These are phyloP conservation scores for Kluyveromyces aestuarii DNA, from an alignment of 805 yeast species.

Conservation along the genomic window DNA sequence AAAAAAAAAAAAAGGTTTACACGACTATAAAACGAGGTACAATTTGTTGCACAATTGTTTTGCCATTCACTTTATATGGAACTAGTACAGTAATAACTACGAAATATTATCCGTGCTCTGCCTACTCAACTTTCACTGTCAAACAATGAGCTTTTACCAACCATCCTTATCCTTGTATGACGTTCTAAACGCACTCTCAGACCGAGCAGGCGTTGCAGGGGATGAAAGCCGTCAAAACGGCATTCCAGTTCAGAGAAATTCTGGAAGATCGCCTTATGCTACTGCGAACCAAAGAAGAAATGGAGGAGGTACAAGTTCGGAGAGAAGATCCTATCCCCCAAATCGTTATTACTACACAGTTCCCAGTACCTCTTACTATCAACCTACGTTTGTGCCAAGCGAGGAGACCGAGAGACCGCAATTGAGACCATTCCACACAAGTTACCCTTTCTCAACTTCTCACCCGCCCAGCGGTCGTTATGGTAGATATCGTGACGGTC, in stretches of 20 bases:
- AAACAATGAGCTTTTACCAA: slow-evolving; percentile 24
- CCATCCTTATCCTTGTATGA: slow-evolving; percentile 25
- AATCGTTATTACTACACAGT: slow-evolving; percentile 4
- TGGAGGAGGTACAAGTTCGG: background rate
- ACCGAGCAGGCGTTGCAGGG: slow-evolving; percentile 12
- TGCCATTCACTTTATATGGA: no score
- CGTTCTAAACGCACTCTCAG: slow-evolving; percentile 20
- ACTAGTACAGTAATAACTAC: no score
- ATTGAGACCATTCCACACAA: background rate
- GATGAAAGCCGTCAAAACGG: background rate
- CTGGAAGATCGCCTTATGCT: slow-evolving; percentile 29
- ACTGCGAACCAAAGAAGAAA: background rate
- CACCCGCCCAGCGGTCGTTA: background rate
- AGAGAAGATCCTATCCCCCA: background rate
- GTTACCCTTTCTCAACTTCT: background rate
- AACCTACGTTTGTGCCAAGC: background rate
- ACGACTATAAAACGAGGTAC: background rate
- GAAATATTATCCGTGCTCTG: no score
- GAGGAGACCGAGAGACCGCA: background rate
- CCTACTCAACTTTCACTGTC: no score
- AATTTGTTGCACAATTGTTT: no score
- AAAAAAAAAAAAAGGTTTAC: background rate
- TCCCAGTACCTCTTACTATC: slow-evolving; percentile 7
- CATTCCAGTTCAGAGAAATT: slow-evolving; percentile 30
- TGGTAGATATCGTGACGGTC: background rate